phyloP scores from a whole-genome alignment of 169 alveolate species.

The Cyclospora cayetanensis region DNA sequence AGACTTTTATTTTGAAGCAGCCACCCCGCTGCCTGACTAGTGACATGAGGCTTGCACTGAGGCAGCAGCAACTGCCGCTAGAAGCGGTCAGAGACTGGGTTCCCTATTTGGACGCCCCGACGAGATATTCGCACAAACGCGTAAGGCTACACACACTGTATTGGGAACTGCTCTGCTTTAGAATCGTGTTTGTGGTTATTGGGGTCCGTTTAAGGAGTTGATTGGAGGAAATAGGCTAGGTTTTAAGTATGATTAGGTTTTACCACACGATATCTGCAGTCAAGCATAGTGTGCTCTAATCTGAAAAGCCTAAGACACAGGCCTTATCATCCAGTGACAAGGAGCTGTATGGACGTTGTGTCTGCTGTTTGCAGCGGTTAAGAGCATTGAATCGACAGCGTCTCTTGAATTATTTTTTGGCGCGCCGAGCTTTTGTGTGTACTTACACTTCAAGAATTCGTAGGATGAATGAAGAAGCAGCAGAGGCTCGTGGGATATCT shows the following conservation, averaged over 20 bases:
- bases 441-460: slow-evolving; percentile 10
- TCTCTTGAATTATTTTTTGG: slow-evolving; percentile 56
- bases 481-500: background rate
- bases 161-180: too few relatives aligned
- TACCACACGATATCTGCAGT: too few relatives aligned
- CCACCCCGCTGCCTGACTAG: slow-evolving; percentile 58
- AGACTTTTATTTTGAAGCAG: slow-evolving; percentile 45
- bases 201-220: too few relatives aligned
- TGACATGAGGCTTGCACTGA: slow-evolving; percentile 68
- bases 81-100: slow-evolving; percentile 48
- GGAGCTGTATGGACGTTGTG: too few relatives aligned
- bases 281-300: too few relatives aligned
- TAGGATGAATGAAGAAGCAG: background rate
- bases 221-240: too few relatives aligned
- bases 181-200: too few relatives aligned
- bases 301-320: too few relatives aligned
- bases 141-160: too few relatives aligned
- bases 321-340: too few relatives aligned
- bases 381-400: slow-evolving; percentile 44
- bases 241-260: too few relatives aligned
- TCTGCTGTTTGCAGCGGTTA: slow-evolving; percentile 56
- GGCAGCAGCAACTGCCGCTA: slow-evolving; percentile 14
- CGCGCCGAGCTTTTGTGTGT: slow-evolving; percentile 41
- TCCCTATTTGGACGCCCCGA: slow-evolving; percentile 59
- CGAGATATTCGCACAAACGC: slow-evolving; percentile 53